Evolutionary conservation across 768 basidiomycete species (phyloP).

Genomic region (Clathrus columnatus): DNA sequence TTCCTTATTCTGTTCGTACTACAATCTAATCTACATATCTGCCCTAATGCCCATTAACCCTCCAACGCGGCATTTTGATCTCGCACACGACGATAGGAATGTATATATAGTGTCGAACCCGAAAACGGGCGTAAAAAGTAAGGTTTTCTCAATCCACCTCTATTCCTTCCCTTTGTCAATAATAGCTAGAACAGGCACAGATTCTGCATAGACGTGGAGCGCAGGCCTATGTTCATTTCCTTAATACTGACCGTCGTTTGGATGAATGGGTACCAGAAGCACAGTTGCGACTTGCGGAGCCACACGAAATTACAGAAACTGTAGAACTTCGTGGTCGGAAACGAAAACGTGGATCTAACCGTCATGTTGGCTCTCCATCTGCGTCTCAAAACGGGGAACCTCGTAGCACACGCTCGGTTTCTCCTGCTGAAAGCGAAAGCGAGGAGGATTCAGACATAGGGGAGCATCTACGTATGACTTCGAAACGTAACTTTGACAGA

Average conservation of each 20-base stretch:
- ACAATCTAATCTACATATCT: not conserved
- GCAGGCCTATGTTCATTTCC: conserved; percentile 61
- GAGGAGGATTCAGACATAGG: conserved; percentile 66
- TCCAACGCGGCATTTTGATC: conserved; percentile 3
- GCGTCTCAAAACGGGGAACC: not conserved
- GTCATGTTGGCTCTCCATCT: not conserved
- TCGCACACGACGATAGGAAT: not conserved
- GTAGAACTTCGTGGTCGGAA: conserved; percentile 23
- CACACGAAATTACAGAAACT: conserved; percentile 17
- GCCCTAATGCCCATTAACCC: conserved; percentile 3
- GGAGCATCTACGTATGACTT: conserved; percentile 56
- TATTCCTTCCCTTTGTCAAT: not conserved
- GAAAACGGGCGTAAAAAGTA: conserved; percentile 5
- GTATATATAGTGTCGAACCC: conserved; percentile 8
- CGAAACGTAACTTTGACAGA: conserved; percentile 76
- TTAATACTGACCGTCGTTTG: conserved; percentile 58
- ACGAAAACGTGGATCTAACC: conserved; percentile 18
- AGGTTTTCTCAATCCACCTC: not conserved
- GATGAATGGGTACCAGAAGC: conserved; percentile 63
- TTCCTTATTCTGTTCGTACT: not conserved
- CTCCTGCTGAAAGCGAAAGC: conserved; percentile 14
- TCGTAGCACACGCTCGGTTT: not conserved
- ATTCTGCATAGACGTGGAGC: conserved; percentile 45
- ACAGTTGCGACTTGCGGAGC: conserved; percentile 27
- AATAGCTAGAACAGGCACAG: conserved; percentile 33